Conservation (phyloP, 2,329 filamentous ascomycete species). For the Cercospora canescens region DNA sequence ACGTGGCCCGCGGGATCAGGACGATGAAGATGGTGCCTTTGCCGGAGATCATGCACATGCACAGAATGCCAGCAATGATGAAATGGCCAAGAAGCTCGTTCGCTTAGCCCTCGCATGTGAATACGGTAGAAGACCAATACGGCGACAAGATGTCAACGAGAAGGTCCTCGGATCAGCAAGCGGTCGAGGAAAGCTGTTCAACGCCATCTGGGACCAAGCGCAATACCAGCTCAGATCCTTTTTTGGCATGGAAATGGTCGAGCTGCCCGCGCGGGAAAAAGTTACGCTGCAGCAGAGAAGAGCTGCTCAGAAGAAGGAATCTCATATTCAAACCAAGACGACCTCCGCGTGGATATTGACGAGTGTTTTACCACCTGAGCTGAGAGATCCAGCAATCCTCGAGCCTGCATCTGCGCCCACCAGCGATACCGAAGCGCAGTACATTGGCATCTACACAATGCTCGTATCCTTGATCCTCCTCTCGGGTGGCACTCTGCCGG, state of each 20-base stretch:
- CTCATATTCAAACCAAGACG: constrained; percentile 42
- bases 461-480: constrained; percentile 76
- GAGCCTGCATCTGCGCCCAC: constrained; percentile 67
- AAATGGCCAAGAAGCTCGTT: constrained; percentile 62
- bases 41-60: constrained; percentile 15
- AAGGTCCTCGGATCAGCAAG: constrained; percentile 71
- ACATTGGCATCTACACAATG: constrained; percentile 77
- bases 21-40: constrained; percentile 23
- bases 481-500: constrained; percentile 68
- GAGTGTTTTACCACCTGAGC: constrained; percentile 68
- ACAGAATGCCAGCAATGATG: constrained; percentile 36
- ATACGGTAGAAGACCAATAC: constrained; percentile 58
- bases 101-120: constrained; percentile 62
- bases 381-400: constrained; percentile 65
- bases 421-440: constrained; percentile 70
- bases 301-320: constrained; percentile 58
- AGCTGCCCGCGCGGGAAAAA: constrained; percentile 80
- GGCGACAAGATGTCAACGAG: constrained; percentile 57
- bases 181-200: constrained; percentile 61
- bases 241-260: constrained; percentile 92
- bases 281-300: constrained; percentile 76
- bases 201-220: constrained; percentile 71
- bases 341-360: constrained; percentile 69
- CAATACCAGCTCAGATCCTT: constrained; percentile 68
- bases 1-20: constrained; percentile 27